phyloP scores from a whole-genome alignment of 2,329 filamentous ascomycete species.

The Colletotrichum trifolii region DNA sequence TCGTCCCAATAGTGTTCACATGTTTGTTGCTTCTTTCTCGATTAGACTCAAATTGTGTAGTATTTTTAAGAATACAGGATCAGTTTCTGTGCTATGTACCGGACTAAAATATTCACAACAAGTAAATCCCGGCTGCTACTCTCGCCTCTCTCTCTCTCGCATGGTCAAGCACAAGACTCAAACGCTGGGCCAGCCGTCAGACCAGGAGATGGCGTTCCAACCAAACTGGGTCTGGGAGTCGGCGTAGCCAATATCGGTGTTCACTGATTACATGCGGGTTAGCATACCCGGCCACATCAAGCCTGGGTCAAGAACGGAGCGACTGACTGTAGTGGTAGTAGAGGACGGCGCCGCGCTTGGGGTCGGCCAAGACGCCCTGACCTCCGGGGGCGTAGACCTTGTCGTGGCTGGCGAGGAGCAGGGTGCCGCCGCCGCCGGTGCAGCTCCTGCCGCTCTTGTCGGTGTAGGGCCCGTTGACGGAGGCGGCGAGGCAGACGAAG shows the following conservation, averaged over 20 bases:
- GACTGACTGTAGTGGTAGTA: slow-evolving; percentile 49
- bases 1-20: no score
- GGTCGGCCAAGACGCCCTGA: slow-evolving; percentile 57
- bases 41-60: no score
- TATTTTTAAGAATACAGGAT: no score
- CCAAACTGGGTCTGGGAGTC: slow-evolving; percentile 61
- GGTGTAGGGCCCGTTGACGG: slow-evolving; percentile 64
- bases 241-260: slow-evolving; percentile 47
- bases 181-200: slow-evolving; percentile 58
- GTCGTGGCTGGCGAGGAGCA: slow-evolving; percentile 69
- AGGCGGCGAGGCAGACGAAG: slow-evolving; percentile 69
- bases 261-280: slow-evolving; percentile 35
- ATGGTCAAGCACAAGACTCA: neutral
- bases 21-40: no score
- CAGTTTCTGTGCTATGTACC: neutral
- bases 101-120: slow-evolving; percentile 22
- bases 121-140: neutral
- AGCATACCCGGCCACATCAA: neutral
- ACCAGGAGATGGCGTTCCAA: slow-evolving; percentile 61
- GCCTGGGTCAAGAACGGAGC: no score
- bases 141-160: neutral
- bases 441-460: slow-evolving; percentile 66
- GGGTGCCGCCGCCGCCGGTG: slow-evolving; percentile 69
- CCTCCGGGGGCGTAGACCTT: slow-evolving; percentile 74
- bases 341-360: slow-evolving; percentile 52